phyloP scores from a whole-genome alignment of 2,329 filamentous ascomycete genomes.

The Daldinia eschscholtzii region DNA sequence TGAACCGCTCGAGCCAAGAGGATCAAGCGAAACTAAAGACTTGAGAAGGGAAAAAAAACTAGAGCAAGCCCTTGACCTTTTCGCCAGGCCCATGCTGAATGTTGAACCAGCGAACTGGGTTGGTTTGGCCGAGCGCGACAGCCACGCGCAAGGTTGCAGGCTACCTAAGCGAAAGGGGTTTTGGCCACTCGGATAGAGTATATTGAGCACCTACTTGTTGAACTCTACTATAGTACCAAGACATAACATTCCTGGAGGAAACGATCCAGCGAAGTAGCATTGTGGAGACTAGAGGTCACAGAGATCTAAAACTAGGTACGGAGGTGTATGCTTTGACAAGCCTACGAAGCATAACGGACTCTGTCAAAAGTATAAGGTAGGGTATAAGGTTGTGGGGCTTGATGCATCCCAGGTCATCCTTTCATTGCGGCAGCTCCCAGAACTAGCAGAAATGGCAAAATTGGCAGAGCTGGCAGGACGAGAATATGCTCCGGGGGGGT shows the following conservation, averaged over 20 bases:
- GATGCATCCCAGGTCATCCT: conserved; percentile 39
- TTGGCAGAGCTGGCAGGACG: background rate
- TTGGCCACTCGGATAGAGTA: conserved; percentile 37
- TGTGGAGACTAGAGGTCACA: conserved; percentile 32
- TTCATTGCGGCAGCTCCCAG: conserved; percentile 34
- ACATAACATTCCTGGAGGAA: conserved; percentile 41
- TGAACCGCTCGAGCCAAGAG: conserved; percentile 31
- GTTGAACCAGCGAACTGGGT: conserved; percentile 31
- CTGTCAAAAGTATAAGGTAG: conserved; percentile 14
- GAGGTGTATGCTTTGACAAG: conserved; percentile 17
- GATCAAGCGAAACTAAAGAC: conserved; percentile 29
- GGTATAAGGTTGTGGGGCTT: conserved; percentile 27
- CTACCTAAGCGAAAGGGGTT: conserved; percentile 26
- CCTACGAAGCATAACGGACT: conserved; percentile 5
- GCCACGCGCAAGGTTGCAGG: conserved; percentile 34
- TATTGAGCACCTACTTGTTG: conserved; percentile 33
- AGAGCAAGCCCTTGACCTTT: conserved; percentile 29
- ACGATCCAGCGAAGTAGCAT: conserved; percentile 45
- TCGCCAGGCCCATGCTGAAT: conserved; percentile 31
- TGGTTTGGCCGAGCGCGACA: conserved; percentile 41
- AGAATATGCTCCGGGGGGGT: conserved; percentile 19
- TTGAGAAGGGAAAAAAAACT: conserved; percentile 29
- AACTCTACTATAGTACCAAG: conserved; percentile 32
- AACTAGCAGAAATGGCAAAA: conserved; percentile 1
- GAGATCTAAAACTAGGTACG: conserved; percentile 24